A percentile compares a stretch with the other conserved stretches of the same genome.
Conservation (phyloP, 306 rosid species). For the Senna siamea region DNA sequence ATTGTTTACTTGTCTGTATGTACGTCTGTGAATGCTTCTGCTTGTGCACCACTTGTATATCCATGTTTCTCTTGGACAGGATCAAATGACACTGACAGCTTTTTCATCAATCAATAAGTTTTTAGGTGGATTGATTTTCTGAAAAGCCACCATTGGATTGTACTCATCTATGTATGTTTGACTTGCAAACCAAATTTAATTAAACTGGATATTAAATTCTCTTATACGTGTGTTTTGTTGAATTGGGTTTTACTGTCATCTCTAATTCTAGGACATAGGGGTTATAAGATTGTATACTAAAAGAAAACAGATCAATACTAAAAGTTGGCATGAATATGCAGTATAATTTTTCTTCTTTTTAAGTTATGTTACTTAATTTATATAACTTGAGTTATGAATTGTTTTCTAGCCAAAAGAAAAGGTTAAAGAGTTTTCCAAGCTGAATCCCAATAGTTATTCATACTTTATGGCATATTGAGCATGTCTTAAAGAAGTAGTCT, state of each 20-base stretch:
- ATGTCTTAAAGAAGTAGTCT: slow-evolving; percentile 25
- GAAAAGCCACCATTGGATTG: not conserved
- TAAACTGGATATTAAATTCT: slow-evolving; percentile 3
- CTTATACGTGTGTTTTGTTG: slow-evolving; percentile 2
- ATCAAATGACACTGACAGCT: not conserved
- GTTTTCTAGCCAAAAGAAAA: not conserved
- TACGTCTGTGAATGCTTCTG: not conserved
- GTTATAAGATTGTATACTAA: not conserved
- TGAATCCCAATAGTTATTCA: slow-evolving; percentile 19
- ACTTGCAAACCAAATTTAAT: not conserved
- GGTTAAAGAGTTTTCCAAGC: not conserved
- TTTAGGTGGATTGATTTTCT: slow-evolving; percentile 14
- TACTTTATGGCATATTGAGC: slow-evolving; percentile 13
- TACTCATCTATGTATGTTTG: not conserved
- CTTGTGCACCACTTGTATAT: not conserved
- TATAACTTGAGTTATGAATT: not conserved
- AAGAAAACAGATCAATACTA: not conserved
- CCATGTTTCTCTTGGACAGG: not conserved
- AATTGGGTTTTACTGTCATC: not conserved
- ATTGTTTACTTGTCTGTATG: not conserved
- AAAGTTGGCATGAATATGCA: slow-evolving; percentile 11
- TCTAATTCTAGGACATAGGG: slow-evolving; percentile 9
- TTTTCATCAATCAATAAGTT: not conserved
- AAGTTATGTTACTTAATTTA: not conserved
- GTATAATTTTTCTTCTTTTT: not conserved